Evolutionary conservation across 805 yeast species (phyloP), one percentile per base, ranked within the genome.

Genomic region (Candida sanyiensis): DNA sequence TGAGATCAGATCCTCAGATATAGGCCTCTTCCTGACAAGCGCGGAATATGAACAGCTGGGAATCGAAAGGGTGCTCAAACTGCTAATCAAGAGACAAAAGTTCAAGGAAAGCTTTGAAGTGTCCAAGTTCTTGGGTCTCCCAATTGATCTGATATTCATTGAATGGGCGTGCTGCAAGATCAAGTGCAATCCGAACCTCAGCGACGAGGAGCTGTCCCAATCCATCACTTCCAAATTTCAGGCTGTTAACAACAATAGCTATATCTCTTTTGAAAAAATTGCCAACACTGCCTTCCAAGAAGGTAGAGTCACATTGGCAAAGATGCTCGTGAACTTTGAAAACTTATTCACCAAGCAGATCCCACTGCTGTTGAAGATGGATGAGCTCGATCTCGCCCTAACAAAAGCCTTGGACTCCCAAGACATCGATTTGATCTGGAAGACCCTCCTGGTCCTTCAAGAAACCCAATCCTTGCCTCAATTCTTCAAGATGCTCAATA

Each of bases 101-200:
- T 84, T 81, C 60, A 66, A 72, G 9, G 66, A 84, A 31, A 77
- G 88, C 3, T 57, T 86, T 24, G 73, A 79, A 43, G 63, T 88
- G 1, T 71, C 83, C 5, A 69, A 72, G 13, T 64, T 73, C 21
- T 64, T 69, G 47, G 62, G 60, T 33, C 59, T 65, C 35, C 77
- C 73, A 32, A 64, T 63, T 36, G 73, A 73, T 51, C 45, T 59
- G 12, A 72, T 93, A 0, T 83, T 81, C 51, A 67, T 76, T 2
- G 72, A 80, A 46, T 93, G 97, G 97, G 89, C 95, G 5, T 73
- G 80, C 42, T 62, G 72, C 24, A 83, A 85, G 52, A 76, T 89
- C 18, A 70, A 68, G 41, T 60, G 62, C 22, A 79, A 81, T 12
- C 51, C 68, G 6, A 71, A 69, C 21, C 47, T 69, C 15, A 67